Evolutionary conservation across 1,284 basidiomycete genomes (phyloP).

Genomic region (Cutaneotrichosporon cutaneum): DNA sequence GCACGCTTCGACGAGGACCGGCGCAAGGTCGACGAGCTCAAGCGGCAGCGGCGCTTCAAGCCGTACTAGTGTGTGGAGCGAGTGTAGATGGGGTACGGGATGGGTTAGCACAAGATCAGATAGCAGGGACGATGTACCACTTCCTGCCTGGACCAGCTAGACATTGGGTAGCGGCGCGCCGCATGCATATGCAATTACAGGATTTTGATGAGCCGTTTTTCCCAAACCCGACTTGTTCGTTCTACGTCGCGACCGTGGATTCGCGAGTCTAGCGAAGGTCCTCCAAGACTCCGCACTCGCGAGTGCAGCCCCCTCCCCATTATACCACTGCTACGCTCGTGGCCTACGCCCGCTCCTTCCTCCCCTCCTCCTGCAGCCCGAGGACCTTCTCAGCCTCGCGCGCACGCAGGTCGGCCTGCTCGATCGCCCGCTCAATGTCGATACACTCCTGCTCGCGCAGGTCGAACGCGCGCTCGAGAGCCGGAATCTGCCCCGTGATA

Average conservation of each 20-base stretch:
- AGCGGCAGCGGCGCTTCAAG: slow-evolving; percentile 73
- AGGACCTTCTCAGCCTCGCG: slow-evolving; percentile 23
- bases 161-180: slow-evolving; percentile 4
- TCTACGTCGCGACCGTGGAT: slow-evolving; percentile 7
- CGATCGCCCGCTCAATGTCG: slow-evolving; percentile 53
- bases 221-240: neutral
- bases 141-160: neutral
- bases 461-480: slow-evolving; percentile 44
- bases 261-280: slow-evolving; percentile 4
- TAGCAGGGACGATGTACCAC: neutral
- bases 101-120: no score
- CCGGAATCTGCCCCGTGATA: slow-evolving; percentile 39
- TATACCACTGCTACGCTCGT: neutral
- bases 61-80: slow-evolving; percentile 67
- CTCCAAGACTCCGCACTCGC: no score
- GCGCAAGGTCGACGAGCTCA: slow-evolving; percentile 78
- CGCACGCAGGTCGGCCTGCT: slow-evolving; percentile 50
- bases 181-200: slow-evolving; percentile 14
- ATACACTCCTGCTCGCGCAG: slow-evolving; percentile 48
- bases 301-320: neutral
- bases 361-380: slow-evolving; percentile 18
- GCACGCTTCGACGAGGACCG: slow-evolving; percentile 81
- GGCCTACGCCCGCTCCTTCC: neutral
- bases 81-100: no score
- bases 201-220: slow-evolving; percentile 8